These are phyloP conservation scores for Pleomassaria siparia DNA, from an alignment of 2,329 filamentous ascomycete species.

Conservation along the genomic window DNA sequence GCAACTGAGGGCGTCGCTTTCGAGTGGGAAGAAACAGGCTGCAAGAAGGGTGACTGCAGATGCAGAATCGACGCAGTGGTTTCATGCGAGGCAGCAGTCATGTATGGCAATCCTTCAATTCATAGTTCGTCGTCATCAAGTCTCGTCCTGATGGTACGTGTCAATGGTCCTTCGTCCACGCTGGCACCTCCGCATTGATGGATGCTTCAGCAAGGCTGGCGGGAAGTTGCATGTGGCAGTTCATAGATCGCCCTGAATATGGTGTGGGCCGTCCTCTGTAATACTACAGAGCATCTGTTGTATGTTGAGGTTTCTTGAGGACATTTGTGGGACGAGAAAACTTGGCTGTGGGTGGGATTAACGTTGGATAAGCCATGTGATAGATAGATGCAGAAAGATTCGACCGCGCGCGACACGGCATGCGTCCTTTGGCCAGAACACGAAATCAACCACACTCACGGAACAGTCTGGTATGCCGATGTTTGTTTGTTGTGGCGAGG, in stretches of 20 bases:
- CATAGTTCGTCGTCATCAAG: neutral
- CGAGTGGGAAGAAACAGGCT: neutral
- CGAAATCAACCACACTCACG: too few relatives aligned
- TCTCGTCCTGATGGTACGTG: neutral
- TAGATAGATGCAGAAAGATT: neutral
- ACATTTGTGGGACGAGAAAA: too few relatives aligned
- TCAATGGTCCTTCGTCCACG: neutral
- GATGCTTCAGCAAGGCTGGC: neutral
- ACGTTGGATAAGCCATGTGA: too few relatives aligned
- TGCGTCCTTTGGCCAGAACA: too few relatives aligned
- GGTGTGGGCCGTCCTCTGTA: slow-evolving; percentile 2
- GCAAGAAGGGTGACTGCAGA: slow-evolving; percentile 2
- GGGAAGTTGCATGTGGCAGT: slow-evolving; percentile 2
- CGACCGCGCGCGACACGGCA: neutral
- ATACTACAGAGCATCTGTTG: neutral
- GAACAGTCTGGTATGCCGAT: too few relatives aligned
- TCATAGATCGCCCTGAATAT: slow-evolving; percentile 1
- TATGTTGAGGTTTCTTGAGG: neutral
- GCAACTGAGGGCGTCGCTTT: slow-evolving; percentile 9
- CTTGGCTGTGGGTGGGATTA: too few relatives aligned
- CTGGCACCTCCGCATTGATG: neutral
- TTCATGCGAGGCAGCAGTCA: slow-evolving; percentile 3
- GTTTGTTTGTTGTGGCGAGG: too few relatives aligned
- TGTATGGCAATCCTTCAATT: neutral
- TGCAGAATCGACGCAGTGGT: neutral